Conservation (phyloP, 2,329 filamentous ascomycete genomes). For the Graphilbum sp. region DNA sequence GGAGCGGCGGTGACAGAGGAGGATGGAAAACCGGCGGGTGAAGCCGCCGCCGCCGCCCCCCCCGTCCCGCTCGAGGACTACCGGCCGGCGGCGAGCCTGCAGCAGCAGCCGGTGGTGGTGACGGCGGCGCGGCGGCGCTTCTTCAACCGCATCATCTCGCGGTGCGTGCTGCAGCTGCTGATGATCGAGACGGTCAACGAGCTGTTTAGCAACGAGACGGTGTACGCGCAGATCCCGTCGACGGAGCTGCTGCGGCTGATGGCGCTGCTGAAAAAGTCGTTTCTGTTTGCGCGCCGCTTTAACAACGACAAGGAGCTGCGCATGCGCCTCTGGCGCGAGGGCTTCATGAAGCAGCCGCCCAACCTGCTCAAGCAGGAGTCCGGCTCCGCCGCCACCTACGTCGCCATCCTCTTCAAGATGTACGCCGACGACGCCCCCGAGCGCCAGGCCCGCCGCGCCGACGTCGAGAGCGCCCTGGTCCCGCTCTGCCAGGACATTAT, state of each 20-base stretch:
- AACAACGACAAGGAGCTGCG: slow-evolving; percentile 94
- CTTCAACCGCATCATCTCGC: slow-evolving; percentile 98
- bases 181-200: slow-evolving; percentile 99
- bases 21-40: slow-evolving; percentile 15
- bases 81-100: slow-evolving; percentile 56
- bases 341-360: slow-evolving; percentile 98
- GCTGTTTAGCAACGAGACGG: slow-evolving; percentile 90
- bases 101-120: slow-evolving; percentile 81
- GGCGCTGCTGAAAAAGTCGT: slow-evolving; percentile 86
- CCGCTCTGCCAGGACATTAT: slow-evolving; percentile 94
- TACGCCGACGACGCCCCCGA: slow-evolving; percentile 81
- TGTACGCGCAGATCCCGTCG: slow-evolving; percentile 87
- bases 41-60: slow-evolving; percentile 15
- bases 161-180: slow-evolving; percentile 88
- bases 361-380: slow-evolving; percentile 96
- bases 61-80: slow-evolving; percentile 63
- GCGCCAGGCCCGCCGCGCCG: slow-evolving; percentile 57
- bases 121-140: slow-evolving; percentile 85
- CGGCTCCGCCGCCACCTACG: slow-evolving; percentile 84
- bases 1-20: slow-evolving; percentile 16
- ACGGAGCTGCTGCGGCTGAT: slow-evolving; percentile 80
- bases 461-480: slow-evolving; percentile 83
- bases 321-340: slow-evolving; percentile 87
- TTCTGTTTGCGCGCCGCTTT: slow-evolving; percentile 92
- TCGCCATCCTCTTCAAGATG: slow-evolving; percentile 92